Base-by-base conservation (phyloP, 495 filamentous ascomycete genomes). In the Penicillium coffeae region DNA sequence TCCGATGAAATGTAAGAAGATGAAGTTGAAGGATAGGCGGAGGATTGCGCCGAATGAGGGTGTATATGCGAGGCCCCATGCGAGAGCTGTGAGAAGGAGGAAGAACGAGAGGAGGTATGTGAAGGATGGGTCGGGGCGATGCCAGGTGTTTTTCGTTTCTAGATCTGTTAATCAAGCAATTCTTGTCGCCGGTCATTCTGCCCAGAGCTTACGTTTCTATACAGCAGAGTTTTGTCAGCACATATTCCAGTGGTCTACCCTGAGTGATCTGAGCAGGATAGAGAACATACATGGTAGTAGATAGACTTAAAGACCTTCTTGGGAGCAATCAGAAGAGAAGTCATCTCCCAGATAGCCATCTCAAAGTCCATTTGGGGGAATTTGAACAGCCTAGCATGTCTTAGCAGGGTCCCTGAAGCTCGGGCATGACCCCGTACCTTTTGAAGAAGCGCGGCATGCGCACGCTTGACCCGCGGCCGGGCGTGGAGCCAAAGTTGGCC, bases 271-370 rank as follows among this genome's bases (percentile, higher is more conserved):
- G 33, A 36, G 18, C 9, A 19, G 22, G 21, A 8, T 34, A 50
- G 39, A 36, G 37, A 13, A 60, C 74, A 51, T 74, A 86, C 84
- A 69, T 88, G 84, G 59, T 89, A 86, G 60, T 88, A 88, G 58
- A 88, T 86, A 21, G 82, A 84, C 52, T 84, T 70, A 62, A 89
- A 88, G 45, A 89, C 85, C 59, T 86, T 87, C 70, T 88, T 88
- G 0, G 85, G 85, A 32, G 84, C 82, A 52, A 87, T 82, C 53
- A 89, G 73, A 42, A 89, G 71, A 47, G 74, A 78, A 45, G 81
- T 85, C 85, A 89, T 89, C 65, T 89, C 85, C 85, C 85, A 89
- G 52, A 86, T 81, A 8, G 85, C 86, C 81, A 87, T 85, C 51
- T 84, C 81, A 66, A 84, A 84, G 62, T 84, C 81, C 81, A 84